Conservation (phyloP, 2,329 filamentous ascomycete genomes). For the Alternaria triticimaculans region DNA sequence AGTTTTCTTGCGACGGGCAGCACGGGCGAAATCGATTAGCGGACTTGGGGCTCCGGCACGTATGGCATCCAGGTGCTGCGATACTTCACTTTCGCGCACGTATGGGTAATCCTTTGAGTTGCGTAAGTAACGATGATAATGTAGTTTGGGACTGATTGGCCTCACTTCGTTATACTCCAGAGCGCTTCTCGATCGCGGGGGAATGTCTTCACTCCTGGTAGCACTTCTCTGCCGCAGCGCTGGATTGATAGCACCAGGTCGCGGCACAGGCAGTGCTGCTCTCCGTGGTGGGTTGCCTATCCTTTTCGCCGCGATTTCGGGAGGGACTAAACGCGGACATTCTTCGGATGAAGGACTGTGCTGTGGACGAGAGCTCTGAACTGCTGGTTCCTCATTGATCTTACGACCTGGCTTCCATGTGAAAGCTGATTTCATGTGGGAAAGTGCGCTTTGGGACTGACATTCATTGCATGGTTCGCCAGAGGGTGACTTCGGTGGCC, state of each 20-base stretch:
- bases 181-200: background rate
- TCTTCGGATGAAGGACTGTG: conserved; percentile 9
- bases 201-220: background rate
- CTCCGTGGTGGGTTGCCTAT: conserved; percentile 21
- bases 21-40: background rate
- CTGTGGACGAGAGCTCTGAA: background rate
- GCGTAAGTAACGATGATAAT: conserved; percentile 27
- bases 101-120: conserved; percentile 28
- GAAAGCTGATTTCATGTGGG: conserved; percentile 13
- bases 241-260: background rate
- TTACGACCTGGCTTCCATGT: background rate
- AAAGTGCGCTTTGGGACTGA: conserved; percentile 11
- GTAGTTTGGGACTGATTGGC: conserved; percentile 26
- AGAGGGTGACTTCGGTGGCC: conserved; percentile 6
- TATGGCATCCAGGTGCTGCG: conserved; percentile 22
- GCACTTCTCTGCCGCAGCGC: background rate
- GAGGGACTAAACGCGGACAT: conserved; percentile 13
- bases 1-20: background rate
- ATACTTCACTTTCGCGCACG: conserved; percentile 27
- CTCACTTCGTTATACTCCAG: background rate
- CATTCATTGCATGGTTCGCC: conserved; percentile 23
- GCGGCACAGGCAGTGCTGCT: conserved; percentile 8
- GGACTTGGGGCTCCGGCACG: conserved; percentile 21
- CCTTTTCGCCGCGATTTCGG: conserved; percentile 12
- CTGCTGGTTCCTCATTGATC: background rate